Conservation (phyloP, 352 stramenopile genomes). For the Phytophthora palmivora region DNA sequence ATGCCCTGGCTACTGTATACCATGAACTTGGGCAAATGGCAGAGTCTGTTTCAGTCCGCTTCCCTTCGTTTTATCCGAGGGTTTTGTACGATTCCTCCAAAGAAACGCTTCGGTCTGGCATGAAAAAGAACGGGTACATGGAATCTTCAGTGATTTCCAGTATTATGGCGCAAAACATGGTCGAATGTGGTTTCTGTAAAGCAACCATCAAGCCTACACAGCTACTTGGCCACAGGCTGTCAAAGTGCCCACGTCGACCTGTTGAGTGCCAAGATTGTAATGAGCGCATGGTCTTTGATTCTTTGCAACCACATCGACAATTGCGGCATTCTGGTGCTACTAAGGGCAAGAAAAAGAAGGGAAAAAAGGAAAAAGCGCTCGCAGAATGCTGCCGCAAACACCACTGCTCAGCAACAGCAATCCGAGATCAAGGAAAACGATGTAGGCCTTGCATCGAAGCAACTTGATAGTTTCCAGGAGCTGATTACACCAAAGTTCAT, state of each 20-base stretch:
- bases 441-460: background rate
- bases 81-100: constrained; percentile 28
- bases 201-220: constrained; percentile 35
- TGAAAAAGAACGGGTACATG: constrained; percentile 40
- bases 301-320: constrained; percentile 28
- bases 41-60: constrained; percentile 37
- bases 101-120: constrained; percentile 27
- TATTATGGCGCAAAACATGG: constrained; percentile 26
- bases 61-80: constrained; percentile 35
- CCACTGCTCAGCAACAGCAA: background rate
- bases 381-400: no score
- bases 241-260: constrained; percentile 39
- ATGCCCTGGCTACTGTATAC: constrained; percentile 34
- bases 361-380: constrained; percentile 11
- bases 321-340: constrained; percentile 10
- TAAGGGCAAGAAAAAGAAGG: constrained; percentile 26
- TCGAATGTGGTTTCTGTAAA: constrained; percentile 42
- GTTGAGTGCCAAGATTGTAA: constrained; percentile 36
- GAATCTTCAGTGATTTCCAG: constrained; percentile 34
- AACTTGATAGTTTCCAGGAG: background rate
- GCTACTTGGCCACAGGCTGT: constrained; percentile 39
- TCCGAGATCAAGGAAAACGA: background rate
- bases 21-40: constrained; percentile 42
- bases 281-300: constrained; percentile 39
- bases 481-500: constrained; percentile 33